Base-by-base conservation (phyloP, 768 basidiomycete species). In the Boletales sp. region DNA sequence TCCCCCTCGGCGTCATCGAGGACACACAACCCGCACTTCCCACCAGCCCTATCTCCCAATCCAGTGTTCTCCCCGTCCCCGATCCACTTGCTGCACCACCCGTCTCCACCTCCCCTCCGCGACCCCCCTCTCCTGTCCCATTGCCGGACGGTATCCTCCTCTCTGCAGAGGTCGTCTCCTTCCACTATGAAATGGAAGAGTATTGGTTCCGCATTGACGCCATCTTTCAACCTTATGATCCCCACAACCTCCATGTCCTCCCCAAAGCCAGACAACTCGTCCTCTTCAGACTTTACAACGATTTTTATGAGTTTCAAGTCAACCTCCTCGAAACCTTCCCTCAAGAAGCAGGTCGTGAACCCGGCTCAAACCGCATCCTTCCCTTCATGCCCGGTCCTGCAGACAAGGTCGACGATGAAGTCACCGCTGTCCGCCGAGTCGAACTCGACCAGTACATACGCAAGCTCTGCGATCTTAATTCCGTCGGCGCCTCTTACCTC, bases 301-400 rank as follows among this genome's bases (percentile, higher is more conserved):
- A 99, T 69, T 99, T 99, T 69, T 97, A 95, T 71, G 90, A 94
- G 61, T 97, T 97, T 69, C 96, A 99, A 64, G 87, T 96, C 49
- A 74, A 81, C 5, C 80, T 99, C 19, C 81, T 98, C 54, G 81
- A 93, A 41, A 76, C 79, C 0, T 97, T 94, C 70, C 94, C 94
- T 8, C 79, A 79, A 40, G 96, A 99, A 71, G 96, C 93, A 13
- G 96, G 96, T 18, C 81, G 90, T 14, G 70, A 84, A 33, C 74
- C 80, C 10, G 76, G 76, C 28, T 73, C 81, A 54, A 76, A 76
- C 9, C 80, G 96, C 33, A 87, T 95, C 44, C 73, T 99, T 25
- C 96, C 96, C 2, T 97, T 83, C 70, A 99, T 99, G 96, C 96
- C 96, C 3, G 96, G 96, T 3, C 96, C 94, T 6, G 82, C 88